A percentile compares a stretch with the other conserved stretches of the same genome.
These are phyloP conservation scores for Rehmannia glutinosa DNA, from an alignment of 257 asterid species.

Conservation along the genomic window DNA sequence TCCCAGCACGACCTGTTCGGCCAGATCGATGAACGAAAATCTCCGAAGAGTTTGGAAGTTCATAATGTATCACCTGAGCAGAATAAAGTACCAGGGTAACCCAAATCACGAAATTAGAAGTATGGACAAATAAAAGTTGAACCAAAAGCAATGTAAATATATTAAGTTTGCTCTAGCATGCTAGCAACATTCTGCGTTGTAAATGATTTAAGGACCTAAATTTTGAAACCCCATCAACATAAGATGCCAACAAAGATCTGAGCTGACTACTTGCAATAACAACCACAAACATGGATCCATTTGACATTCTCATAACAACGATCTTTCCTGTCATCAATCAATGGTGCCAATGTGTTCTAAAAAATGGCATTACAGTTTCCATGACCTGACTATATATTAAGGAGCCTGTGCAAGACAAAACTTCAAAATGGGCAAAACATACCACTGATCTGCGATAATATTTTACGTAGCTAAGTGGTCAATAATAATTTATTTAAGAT, in stretches of 20 bases:
- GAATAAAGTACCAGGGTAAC: not conserved
- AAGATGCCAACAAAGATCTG: not conserved
- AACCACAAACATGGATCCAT: not conserved
- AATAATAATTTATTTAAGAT: not conserved
- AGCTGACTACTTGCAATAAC: conserved; percentile 5
- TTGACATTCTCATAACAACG: not conserved
- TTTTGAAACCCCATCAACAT: not conserved
- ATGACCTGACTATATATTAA: not conserved
- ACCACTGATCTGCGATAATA: not conserved
- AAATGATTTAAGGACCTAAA: not conserved
- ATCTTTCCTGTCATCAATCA: not conserved
- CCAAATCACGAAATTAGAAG: not conserved
- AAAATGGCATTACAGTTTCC: not conserved
- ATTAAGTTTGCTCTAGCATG: not conserved
- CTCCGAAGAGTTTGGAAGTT: conserved; percentile 84
- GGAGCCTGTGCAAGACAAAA: not conserved
- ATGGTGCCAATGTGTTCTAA: not conserved
- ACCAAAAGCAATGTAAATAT: not conserved
- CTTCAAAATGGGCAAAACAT: not conserved
- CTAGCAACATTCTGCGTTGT: not conserved
- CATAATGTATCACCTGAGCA: conserved; percentile 83
- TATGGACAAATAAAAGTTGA: not conserved
- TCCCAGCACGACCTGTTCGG: conserved; percentile 99
- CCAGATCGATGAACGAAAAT: conserved; percentile 94
- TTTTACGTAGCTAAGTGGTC: not conserved